phyloP scores from a whole-genome alignment of 139 green algal genomes.

The Dunaliella sp. region DNA sequence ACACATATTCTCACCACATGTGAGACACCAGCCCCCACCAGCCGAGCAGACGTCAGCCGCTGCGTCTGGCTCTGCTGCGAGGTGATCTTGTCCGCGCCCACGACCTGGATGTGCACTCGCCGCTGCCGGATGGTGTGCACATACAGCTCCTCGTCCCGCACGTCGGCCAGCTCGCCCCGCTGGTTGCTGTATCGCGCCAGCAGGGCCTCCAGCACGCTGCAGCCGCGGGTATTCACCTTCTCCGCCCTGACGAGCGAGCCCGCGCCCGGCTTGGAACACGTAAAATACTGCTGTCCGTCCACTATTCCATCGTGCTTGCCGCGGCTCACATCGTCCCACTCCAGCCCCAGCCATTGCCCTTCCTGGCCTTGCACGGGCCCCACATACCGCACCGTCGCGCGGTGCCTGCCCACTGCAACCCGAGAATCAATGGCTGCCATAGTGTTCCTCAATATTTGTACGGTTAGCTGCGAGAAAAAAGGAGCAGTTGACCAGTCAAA shows the following conservation, averaged over 20 bases:
- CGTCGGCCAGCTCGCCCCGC: constrained; percentile 30
- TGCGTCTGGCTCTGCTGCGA: constrained; percentile 46
- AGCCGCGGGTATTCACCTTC: constrained; percentile 50
- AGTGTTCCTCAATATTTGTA: too few relatives aligned
- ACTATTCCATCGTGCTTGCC: constrained; percentile 81
- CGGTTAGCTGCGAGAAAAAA: too few relatives aligned
- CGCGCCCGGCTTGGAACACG: constrained; percentile 14
- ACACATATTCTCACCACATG: constrained; percentile 42
- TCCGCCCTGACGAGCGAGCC: constrained; percentile 68
- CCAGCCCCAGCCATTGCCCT: constrained; percentile 77
- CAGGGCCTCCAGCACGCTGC: constrained; percentile 49
- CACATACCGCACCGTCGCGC: constrained; percentile 73
- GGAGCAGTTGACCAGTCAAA: too few relatives aligned
- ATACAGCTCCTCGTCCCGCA: constrained; percentile 42
- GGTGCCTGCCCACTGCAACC: constrained; percentile 45
- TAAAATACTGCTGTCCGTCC: constrained; percentile 71
- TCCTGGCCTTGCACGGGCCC: constrained; percentile 58
- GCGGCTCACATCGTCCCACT: constrained; percentile 76
- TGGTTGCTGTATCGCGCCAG: constrained; percentile 56
- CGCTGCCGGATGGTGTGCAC: constrained; percentile 41
- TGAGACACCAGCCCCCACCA: constrained; percentile 45
- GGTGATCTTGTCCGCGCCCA: constrained; percentile 62
- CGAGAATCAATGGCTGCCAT: constrained; percentile 5
- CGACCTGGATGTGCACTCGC: constrained; percentile 55
- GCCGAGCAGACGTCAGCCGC: constrained; percentile 32